Evolutionary conservation across 2,329 filamentous ascomycete genomes (phyloP).

Genomic region (Penicillium polonicum): DNA sequence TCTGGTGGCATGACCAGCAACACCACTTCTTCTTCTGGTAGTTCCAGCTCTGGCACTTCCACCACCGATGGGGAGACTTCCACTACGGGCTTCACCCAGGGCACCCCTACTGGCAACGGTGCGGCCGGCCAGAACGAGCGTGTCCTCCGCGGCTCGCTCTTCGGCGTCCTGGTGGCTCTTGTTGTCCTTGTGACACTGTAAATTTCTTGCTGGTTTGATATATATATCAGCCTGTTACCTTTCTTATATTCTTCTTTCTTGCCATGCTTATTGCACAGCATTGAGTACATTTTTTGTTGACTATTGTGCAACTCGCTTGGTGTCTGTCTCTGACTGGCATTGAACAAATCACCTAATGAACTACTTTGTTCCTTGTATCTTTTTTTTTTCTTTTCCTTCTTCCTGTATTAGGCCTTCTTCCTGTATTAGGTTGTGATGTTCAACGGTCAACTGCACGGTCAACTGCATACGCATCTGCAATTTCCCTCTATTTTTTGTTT

Average conservation of each 20-base stretch:
- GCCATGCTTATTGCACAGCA: slow-evolving; percentile 12
- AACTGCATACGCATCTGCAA: neutral
- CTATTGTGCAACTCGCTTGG: slow-evolving; percentile 11
- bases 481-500: neutral
- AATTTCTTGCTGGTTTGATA: slow-evolving; percentile 16
- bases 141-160: slow-evolving; percentile 46
- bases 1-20: slow-evolving; percentile 26
- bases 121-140: slow-evolving; percentile 40
- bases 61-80: slow-evolving; percentile 16
- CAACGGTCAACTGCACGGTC: neutral
- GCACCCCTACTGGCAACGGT: slow-evolving; percentile 23
- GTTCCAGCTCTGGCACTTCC: slow-evolving; percentile 15
- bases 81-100: slow-evolving; percentile 36
- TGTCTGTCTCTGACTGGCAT: slow-evolving; percentile 14
- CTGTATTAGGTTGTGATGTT: slow-evolving; percentile 2
- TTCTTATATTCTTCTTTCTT: slow-evolving; percentile 12
- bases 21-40: neutral
- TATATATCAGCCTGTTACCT: slow-evolving; percentile 1
- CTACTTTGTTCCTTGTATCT: slow-evolving; percentile 8
- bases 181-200: slow-evolving; percentile 48
- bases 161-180: slow-evolving; percentile 49
- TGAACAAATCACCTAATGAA: slow-evolving; percentile 21
- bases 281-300: slow-evolving; percentile 25
- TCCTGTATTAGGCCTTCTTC: too few relatives aligned
- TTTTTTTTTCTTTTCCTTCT: neutral